Percentiles rank a stretch among this genome's conserved stretches.
These are phyloP conservation scores for Debaryomyces sp. DNA, from an alignment of 1,139 yeast genomes.

Conservation along the genomic window DNA sequence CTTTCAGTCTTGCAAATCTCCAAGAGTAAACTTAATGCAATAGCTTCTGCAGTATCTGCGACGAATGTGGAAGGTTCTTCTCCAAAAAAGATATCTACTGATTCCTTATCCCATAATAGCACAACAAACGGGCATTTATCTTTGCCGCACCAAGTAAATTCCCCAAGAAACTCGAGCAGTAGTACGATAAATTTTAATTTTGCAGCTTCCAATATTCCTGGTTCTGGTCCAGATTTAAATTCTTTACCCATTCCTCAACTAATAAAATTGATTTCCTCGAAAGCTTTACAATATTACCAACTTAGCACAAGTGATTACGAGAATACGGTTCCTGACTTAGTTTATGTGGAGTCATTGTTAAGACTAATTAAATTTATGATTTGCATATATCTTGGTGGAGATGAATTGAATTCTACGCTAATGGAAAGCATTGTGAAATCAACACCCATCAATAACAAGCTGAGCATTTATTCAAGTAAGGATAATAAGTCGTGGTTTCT, in stretches of 20 bases:
- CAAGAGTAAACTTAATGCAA: constrained; percentile 22
- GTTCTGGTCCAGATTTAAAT: constrained; percentile 28
- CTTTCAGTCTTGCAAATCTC: constrained; percentile 30
- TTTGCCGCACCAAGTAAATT: constrained; percentile 12
- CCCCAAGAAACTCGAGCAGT: constrained; percentile 39
- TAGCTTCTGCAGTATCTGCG: constrained; percentile 15
- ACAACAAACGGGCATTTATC: constrained; percentile 2
- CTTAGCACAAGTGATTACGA: constrained; percentile 61
- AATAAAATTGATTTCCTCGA: constrained; percentile 45
- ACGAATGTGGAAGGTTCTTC: constrained; percentile 18
- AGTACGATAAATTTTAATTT: constrained; percentile 24
- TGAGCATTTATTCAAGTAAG: constrained; percentile 8
- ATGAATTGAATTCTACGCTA: constrained; percentile 47
- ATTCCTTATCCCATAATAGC: constrained; percentile 13
- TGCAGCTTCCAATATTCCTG: constrained; percentile 7
- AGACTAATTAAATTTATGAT: constrained; percentile 67
- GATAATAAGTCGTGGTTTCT: constrained; percentile 19
- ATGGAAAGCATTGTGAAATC: constrained; percentile 41
- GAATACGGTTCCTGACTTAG: constrained; percentile 82
- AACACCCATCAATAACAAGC: constrained; percentile 19
- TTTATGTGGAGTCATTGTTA: constrained; percentile 72
- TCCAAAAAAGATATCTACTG: constrained; percentile 23
- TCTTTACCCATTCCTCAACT: constrained; percentile 48
- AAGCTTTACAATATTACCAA: constrained; percentile 60
- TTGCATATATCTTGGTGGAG: constrained; percentile 48